Conservation (phyloP, 78 protist genomes). For the Tieghemostelium lacteum region DNA sequence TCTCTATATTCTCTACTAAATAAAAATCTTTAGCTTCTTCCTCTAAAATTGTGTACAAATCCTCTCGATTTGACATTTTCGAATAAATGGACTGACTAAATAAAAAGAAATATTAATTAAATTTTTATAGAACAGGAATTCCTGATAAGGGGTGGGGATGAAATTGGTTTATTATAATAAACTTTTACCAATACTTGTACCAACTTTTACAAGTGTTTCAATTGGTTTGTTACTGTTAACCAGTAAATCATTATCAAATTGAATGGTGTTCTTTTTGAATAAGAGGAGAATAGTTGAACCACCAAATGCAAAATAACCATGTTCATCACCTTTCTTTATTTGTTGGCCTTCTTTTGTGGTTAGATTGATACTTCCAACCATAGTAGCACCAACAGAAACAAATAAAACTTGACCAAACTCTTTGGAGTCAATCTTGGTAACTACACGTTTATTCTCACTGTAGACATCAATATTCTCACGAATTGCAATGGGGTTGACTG, state of each 20-base stretch:
- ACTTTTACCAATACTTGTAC: slow-evolving; percentile 75
- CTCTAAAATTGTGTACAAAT: slow-evolving; percentile 2
- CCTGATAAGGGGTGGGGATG: too few species aligned
- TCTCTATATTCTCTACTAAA: slow-evolving; percentile 43
- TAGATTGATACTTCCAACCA: slow-evolving; percentile 87
- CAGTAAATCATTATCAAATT: slow-evolving; percentile 82
- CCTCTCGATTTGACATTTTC: too few species aligned
- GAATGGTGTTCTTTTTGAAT: slow-evolving; percentile 63
- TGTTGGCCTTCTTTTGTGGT: slow-evolving; percentile 51
- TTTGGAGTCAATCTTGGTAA: slow-evolving; percentile 38
- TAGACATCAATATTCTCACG: slow-evolving; percentile 79
- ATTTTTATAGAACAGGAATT: too few species aligned
- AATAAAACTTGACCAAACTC: slow-evolving; percentile 77
- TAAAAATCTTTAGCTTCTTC: slow-evolving; percentile 64
- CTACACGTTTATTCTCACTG: slow-evolving; percentile 81
- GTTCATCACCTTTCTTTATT: slow-evolving; percentile 81
- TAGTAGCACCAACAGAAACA: slow-evolving; percentile 87
- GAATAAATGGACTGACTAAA: too few species aligned
- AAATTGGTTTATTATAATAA: background rate
- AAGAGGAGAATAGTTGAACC: slow-evolving; percentile 83
- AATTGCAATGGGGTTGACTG: slow-evolving; percentile 91
- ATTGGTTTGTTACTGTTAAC: slow-evolving; percentile 79
- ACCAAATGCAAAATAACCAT: slow-evolving; percentile 91
- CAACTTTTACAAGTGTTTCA: slow-evolving; percentile 88
- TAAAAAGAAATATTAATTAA: too few species aligned